Conservation (phyloP, 306 rosid genomes). For the Arachis hypogaea region DNA sequence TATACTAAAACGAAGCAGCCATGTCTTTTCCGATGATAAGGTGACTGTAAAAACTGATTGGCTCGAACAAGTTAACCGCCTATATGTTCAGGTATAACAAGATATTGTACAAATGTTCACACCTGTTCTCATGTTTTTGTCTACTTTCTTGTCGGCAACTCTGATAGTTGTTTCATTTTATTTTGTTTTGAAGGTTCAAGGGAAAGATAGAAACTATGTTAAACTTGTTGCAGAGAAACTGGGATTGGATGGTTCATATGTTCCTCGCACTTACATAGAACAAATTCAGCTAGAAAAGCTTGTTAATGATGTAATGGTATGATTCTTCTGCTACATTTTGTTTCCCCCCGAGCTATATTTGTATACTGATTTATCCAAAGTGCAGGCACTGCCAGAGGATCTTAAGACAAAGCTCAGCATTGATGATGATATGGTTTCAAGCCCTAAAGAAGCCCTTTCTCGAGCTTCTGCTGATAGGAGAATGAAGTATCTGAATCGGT, state of each 20-base stretch:
- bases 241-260: slow-evolving; percentile 83
- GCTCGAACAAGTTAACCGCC: slow-evolving; percentile 95
- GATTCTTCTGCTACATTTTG: slow-evolving; percentile 29
- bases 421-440: slow-evolving; percentile 76
- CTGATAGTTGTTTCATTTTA: slow-evolving; percentile 35
- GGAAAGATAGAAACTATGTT: slow-evolving; percentile 75
- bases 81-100: slow-evolving; percentile 79
- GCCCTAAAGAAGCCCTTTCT: slow-evolving; percentile 99
- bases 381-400: slow-evolving; percentile 96
- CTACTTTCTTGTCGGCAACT: slow-evolving; percentile 28
- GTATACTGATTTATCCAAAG: slow-evolving; percentile 45
- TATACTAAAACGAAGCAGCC: slow-evolving; percentile 95
- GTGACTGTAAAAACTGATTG: slow-evolving; percentile 87
- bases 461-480: slow-evolving; percentile 96
- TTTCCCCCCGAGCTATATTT: slow-evolving; percentile 31
- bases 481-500: slow-evolving; percentile 83
- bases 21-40: slow-evolving; percentile 73
- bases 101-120: slow-evolving; percentile 1
- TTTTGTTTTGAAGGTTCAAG: slow-evolving; percentile 84
- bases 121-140: slow-evolving; percentile 17
- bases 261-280: slow-evolving; percentile 96
- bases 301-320: slow-evolving; percentile 96
- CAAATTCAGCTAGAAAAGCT: slow-evolving; percentile 99
- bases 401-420: slow-evolving; percentile 85
- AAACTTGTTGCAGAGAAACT: slow-evolving; percentile 77